phyloP scores from a whole-genome alignment of 495 filamentous ascomycete species.

The Cudoniella acicularis region DNA sequence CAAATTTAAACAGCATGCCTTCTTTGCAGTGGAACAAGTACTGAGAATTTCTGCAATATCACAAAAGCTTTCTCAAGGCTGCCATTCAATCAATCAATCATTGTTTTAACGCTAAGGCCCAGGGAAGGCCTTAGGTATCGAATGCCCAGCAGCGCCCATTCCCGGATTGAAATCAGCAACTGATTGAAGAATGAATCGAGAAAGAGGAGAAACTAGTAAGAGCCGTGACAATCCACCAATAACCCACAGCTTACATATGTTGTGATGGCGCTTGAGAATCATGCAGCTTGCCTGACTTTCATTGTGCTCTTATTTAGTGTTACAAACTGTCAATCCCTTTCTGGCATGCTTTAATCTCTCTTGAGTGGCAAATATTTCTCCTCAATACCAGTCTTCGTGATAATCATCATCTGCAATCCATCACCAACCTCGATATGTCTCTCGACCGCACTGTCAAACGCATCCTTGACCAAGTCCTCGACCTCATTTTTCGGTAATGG shows the following conservation, averaged over 20 bases:
- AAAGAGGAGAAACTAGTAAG: too few relatives aligned
- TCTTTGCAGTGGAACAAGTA: too few relatives aligned
- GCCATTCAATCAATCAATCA: too few relatives aligned
- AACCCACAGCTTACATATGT: background rate
- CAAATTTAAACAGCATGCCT: too few relatives aligned
- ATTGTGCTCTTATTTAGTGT: constrained; percentile 3
- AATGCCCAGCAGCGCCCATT: too few relatives aligned
- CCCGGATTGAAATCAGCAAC: too few relatives aligned
- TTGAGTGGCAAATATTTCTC: constrained; percentile 82
- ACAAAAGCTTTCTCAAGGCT: too few relatives aligned
- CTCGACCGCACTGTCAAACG: constrained; percentile 96
- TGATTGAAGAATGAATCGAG: too few relatives aligned
- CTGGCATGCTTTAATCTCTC: constrained; percentile 61
- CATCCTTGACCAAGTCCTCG: constrained; percentile 87
- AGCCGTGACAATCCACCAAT: too few relatives aligned
- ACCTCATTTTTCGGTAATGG: constrained; percentile 68
- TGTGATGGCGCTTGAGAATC: background rate
- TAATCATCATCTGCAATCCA: constrained; percentile 90
- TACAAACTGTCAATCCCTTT: constrained; percentile 2
- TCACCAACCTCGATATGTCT: constrained; percentile 98
- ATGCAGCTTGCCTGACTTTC: background rate
- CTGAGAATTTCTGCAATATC: too few relatives aligned
- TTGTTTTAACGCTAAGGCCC: too few relatives aligned
- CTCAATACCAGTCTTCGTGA: constrained; percentile 83
- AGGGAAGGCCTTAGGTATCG: too few relatives aligned